Conservation (phyloP, 2,329 filamentous ascomycete species). For the Verticillium albo-atrum region DNA sequence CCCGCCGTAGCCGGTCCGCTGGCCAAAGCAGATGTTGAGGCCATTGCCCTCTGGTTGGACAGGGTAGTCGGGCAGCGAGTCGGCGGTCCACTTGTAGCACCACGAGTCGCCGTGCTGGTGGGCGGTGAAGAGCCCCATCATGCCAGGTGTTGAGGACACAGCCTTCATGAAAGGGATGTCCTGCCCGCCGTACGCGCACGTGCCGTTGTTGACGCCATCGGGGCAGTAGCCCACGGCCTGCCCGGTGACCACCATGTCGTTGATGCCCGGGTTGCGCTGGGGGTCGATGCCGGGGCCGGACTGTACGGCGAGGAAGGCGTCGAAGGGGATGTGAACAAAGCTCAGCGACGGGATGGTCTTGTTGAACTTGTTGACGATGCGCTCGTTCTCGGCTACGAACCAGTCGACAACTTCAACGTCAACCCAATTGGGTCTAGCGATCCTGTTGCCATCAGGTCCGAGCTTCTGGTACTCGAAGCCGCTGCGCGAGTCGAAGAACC, state of each 20-base stretch:
- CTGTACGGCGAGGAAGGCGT: constrained; percentile 35
- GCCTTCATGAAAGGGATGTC: constrained; percentile 62
- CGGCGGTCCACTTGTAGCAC: constrained; percentile 46
- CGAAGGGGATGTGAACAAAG: constrained; percentile 45
- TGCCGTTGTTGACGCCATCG: constrained; percentile 30
- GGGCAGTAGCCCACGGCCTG: constrained; percentile 41
- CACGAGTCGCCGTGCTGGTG: constrained; percentile 63
- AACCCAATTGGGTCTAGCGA: constrained; percentile 40
- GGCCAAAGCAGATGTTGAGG: constrained; percentile 53
- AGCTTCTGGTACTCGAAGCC: constrained; percentile 44
- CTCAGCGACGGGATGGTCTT: constrained; percentile 38
- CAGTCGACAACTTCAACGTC: constrained; percentile 37
- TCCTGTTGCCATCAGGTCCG: constrained; percentile 19
- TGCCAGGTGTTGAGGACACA: constrained; percentile 45
- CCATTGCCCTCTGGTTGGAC: constrained; percentile 45
- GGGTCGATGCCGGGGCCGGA: constrained; percentile 27
- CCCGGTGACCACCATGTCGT: constrained; percentile 31
- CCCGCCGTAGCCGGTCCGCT: constrained; percentile 66
- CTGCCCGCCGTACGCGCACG: constrained; percentile 40
- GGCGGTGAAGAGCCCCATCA: constrained; percentile 57
- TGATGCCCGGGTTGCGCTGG: constrained; percentile 37
- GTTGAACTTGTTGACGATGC: constrained; percentile 23
- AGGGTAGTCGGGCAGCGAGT: constrained; percentile 46
- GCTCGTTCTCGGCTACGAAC: constrained; percentile 31
- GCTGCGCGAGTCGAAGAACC: constrained; percentile 68